A percentile compares a stretch with the other conserved stretches of the same genome.
Evolutionary conservation across 495 filamentous ascomycete species (phyloP).

Genomic region (Hypoxylon fuscum): DNA sequence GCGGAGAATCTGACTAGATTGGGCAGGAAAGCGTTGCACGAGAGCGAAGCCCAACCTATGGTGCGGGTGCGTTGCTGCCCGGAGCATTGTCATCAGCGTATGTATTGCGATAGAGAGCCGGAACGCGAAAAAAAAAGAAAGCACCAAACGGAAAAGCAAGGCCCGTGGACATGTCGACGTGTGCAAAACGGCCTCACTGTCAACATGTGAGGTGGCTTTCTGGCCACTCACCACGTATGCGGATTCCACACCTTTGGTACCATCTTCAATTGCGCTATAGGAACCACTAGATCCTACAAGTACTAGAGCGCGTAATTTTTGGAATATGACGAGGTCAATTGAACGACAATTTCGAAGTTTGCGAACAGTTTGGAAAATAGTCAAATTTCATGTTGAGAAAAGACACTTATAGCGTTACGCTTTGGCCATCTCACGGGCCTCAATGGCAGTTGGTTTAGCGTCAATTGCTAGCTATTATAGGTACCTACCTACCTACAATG

Average conservation of each 20-base stretch:
- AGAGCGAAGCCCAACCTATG: conserved; percentile 36
- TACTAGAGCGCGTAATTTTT: not conserved
- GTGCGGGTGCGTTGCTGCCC: conserved; percentile 40
- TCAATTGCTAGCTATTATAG: not conserved
- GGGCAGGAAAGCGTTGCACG: conserved; percentile 44
- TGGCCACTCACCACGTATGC: conserved; percentile 36
- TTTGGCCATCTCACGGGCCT: not conserved
- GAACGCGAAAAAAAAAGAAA: conserved; percentile 8
- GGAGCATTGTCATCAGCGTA: conserved; percentile 30
- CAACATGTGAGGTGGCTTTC: conserved; percentile 25
- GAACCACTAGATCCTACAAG: conserved; percentile 7
- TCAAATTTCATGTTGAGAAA: not conserved
- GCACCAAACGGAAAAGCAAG: conserved; percentile 25
- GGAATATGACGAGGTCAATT: not conserved
- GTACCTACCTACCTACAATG: too few species aligned
- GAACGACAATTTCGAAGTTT: not conserved
- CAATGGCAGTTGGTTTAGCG: conserved; percentile 1
- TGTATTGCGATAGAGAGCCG: conserved; percentile 12
- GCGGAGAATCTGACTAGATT: conserved; percentile 42
- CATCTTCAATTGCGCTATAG: conserved; percentile 6
- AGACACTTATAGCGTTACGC: conserved; percentile 3
- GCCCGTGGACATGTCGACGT: conserved; percentile 23
- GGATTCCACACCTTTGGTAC: conserved; percentile 28
- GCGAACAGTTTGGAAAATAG: not conserved
- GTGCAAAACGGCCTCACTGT: conserved; percentile 20